Evolutionary conservation across 2,329 filamentous ascomycete species (phyloP).

Genomic region (Aaosphaeria pasadenensis): DNA sequence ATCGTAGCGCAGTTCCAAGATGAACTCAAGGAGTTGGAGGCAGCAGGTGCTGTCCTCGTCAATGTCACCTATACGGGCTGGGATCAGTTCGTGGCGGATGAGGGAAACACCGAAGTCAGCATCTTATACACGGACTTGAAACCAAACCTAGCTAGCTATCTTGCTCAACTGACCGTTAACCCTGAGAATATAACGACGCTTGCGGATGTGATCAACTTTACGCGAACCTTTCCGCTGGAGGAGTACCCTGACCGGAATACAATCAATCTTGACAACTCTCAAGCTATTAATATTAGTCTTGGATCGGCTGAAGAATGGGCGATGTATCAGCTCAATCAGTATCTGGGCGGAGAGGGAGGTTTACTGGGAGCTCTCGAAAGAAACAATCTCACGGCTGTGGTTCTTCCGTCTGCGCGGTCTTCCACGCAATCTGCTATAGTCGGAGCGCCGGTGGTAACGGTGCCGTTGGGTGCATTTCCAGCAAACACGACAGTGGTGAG

Average conservation of each 20-base stretch:
- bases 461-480: conserved; percentile 60
- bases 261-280: conserved; percentile 51
- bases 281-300: conserved; percentile 56
- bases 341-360: conserved; percentile 57
- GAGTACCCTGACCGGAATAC: conserved; percentile 63
- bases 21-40: conserved; percentile 51
- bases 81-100: conserved; percentile 35
- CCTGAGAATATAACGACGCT: conserved; percentile 55
- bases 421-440: conserved; percentile 53
- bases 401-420: conserved; percentile 55
- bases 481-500: conserved; percentile 45
- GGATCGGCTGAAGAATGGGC: conserved; percentile 56
- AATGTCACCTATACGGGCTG: conserved; percentile 58
- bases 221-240: conserved; percentile 52
- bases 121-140: conserved; percentile 61
- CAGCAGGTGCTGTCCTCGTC: conserved; percentile 59
- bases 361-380: conserved; percentile 58
- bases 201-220: conserved; percentile 54
- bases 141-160: conserved; percentile 55
- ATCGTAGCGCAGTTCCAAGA: conserved; percentile 55
- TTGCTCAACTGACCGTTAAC: conserved; percentile 56
- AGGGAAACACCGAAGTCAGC: conserved; percentile 38
- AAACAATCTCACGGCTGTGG: conserved; percentile 59
- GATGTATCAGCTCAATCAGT: conserved; percentile 52
- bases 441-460: conserved; percentile 60